phyloP scores from a whole-genome alignment of 148 eudicot genomes.

The Selenicereus undatus region DNA sequence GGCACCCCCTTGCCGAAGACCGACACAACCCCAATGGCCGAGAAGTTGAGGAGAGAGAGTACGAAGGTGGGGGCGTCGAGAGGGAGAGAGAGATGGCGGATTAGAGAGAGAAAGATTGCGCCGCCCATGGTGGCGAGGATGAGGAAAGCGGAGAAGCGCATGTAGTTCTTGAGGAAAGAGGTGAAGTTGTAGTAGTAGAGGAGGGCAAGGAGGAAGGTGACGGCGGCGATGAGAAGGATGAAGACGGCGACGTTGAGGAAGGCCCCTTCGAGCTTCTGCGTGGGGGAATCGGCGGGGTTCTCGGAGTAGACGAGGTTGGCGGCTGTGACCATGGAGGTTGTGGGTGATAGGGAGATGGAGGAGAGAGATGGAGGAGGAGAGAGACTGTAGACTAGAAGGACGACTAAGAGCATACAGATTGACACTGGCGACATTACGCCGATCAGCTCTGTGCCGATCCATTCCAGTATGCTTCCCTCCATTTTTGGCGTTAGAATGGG shows the following conservation, averaged over 20 bases:
- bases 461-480: conserved; percentile 53
- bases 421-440: conserved; percentile 84
- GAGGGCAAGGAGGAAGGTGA: conserved; percentile 68
- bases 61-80: conserved; percentile 48
- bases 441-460: conserved; percentile 63
- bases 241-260: conserved; percentile 72
- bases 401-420: conserved; percentile 78
- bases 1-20: conserved; percentile 72
- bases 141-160: conserved; percentile 68
- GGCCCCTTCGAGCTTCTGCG: conserved; percentile 74
- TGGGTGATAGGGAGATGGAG: no score
- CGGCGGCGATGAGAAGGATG: conserved; percentile 53
- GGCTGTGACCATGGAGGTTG: conserved; percentile 51
- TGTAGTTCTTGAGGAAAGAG: conserved; percentile 62
- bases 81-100: conserved; percentile 47
- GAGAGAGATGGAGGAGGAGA: conserved; percentile 25
- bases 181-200: conserved; percentile 81
- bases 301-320: conserved; percentile 83
- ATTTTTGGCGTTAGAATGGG: conserved; percentile 3
- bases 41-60: conserved; percentile 53
- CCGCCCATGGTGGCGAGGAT: conserved; percentile 71
- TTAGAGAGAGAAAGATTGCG: conserved; percentile 48
- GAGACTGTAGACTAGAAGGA: conserved; percentile 33
- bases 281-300: conserved; percentile 51
- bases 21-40: conserved; percentile 58